phyloP scores from a whole-genome alignment of 176 grass and related monocot genomes.

The Neostapfia colusana region DNA sequence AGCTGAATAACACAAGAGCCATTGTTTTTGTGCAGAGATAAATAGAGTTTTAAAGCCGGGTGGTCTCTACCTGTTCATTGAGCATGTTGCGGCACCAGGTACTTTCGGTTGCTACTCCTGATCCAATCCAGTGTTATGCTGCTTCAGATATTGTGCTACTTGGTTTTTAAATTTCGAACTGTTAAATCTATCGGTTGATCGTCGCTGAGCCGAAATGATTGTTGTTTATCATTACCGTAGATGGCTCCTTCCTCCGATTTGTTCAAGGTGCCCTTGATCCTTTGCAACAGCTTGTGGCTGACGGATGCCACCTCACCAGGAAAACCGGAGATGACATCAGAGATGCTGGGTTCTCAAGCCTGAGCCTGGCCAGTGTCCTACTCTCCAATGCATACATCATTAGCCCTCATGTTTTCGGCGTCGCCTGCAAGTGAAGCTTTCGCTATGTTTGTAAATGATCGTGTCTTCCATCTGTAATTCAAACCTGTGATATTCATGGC shows the following conservation, averaged over 20 bases:
- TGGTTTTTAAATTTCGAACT: background rate
- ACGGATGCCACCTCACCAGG: slow-evolving; percentile 81
- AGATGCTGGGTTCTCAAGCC: slow-evolving; percentile 54
- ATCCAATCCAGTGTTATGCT: background rate
- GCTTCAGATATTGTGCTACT: too few relatives aligned
- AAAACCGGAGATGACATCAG: slow-evolving; percentile 64
- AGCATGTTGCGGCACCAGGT: slow-evolving; percentile 81
- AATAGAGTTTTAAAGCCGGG: slow-evolving; percentile 74
- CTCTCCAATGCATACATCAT: slow-evolving; percentile 52
- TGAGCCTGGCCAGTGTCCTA: slow-evolving; percentile 44
- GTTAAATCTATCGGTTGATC: background rate
- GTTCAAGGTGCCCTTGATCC: slow-evolving; percentile 70
- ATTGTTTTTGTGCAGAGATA: slow-evolving; percentile 56
- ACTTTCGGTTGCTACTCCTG: slow-evolving; percentile 5
- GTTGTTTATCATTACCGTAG: slow-evolving; percentile 15
- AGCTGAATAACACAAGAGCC: background rate
- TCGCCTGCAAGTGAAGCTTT: slow-evolving; percentile 65
- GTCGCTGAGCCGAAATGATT: background rate
- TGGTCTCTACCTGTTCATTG: slow-evolving; percentile 80
- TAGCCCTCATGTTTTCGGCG: slow-evolving; percentile 81
- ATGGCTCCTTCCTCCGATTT: slow-evolving; percentile 66
- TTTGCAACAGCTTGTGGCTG: slow-evolving; percentile 58
- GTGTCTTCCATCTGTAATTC: background rate
- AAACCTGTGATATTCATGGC: too few relatives aligned
- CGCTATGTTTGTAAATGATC: background rate